These are phyloP conservation scores for Cicer judaicum DNA, from an alignment of 306 rosid genomes.

Conservation along the genomic window DNA sequence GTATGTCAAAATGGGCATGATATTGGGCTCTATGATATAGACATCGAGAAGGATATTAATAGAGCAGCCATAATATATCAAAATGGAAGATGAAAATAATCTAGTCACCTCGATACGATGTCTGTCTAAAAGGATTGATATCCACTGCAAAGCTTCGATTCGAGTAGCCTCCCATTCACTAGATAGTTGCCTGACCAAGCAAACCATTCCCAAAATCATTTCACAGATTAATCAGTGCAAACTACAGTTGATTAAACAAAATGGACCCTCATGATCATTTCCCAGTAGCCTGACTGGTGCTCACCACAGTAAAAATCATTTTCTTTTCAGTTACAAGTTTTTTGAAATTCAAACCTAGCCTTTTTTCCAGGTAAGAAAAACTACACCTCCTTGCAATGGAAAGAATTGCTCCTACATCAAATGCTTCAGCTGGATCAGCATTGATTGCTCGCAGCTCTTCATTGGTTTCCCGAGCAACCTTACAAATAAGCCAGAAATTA, in stretches of 20 bases:
- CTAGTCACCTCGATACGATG: conserved; percentile 83
- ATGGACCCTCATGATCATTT: conserved; percentile 38
- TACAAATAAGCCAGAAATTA: conserved; percentile 37
- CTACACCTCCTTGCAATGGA: conserved; percentile 82
- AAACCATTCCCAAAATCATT: conserved; percentile 48
- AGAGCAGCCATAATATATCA: conserved; percentile 37
- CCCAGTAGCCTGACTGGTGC: conserved; percentile 33
- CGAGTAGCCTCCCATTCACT: conserved; percentile 93
- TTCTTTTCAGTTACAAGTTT: conserved; percentile 41
- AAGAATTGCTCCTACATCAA: conserved; percentile 87
- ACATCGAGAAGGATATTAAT: conserved; percentile 29
- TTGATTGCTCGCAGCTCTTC: conserved; percentile 81
- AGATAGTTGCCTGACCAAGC: conserved; percentile 77
- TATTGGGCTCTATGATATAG: conserved; percentile 33
- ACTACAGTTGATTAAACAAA: conserved; percentile 28
- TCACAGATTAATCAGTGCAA: conserved; percentile 40
- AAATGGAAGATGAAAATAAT: conserved; percentile 35
- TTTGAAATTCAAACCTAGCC: conserved; percentile 49
- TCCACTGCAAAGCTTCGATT: conserved; percentile 95
- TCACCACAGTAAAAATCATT: conserved; percentile 22
- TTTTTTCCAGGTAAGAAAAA: conserved; percentile 41
- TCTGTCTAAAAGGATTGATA: conserved; percentile 75
- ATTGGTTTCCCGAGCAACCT: conserved; percentile 98
- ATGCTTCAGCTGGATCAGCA: conserved; percentile 85
- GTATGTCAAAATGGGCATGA: conserved; percentile 34